Percentiles rank a stretch among this genome's conserved stretches.
Evolutionary conservation across 202 grass and related monocot species (phyloP).

Genomic region (Eragrostis tef): DNA sequence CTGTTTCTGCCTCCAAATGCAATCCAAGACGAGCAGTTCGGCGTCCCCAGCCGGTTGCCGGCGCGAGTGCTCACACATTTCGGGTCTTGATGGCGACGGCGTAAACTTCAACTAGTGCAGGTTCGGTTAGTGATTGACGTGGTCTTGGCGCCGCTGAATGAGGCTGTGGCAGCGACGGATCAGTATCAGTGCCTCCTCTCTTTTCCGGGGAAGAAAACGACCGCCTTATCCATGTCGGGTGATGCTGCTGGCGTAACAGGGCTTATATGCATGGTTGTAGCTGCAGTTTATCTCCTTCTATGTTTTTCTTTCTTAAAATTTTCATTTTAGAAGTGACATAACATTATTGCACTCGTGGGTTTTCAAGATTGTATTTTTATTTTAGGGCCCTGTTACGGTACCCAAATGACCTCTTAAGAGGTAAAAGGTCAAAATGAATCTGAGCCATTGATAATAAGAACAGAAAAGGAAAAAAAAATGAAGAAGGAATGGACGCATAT

Average conservation of each 20-base stretch:
- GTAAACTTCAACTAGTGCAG: not conserved
- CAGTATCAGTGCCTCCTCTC: not conserved
- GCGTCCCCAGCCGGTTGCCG: not conserved
- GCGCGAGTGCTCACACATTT: not conserved
- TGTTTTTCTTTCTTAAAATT: not conserved
- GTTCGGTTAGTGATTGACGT: not conserved
- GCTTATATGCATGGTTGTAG: not conserved
- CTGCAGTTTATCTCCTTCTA: not conserved
- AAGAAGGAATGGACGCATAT: too few species aligned
- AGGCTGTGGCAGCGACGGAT: not conserved
- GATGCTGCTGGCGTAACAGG: not conserved
- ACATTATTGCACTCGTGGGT: not conserved
- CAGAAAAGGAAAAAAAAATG: too few species aligned
- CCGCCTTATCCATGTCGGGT: slow-evolving; percentile 27
- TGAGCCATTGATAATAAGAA: too few species aligned
- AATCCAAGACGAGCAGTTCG: not conserved
- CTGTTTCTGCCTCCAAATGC: not conserved
- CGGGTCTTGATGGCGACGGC: not conserved
- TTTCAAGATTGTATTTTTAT: too few species aligned
- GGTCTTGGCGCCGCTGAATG: not conserved
- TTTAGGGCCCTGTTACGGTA: too few species aligned
- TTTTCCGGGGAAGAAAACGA: slow-evolving; percentile 31
- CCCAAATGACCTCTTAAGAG: too few species aligned
- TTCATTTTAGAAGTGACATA: not conserved
- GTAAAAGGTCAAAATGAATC: too few species aligned